Evolutionary conservation across 225 moss, liverwort and hornwort species (phyloP), one percentile per base, ranked within the genome.

Genomic region (Thuidium tamariscinum): DNA sequence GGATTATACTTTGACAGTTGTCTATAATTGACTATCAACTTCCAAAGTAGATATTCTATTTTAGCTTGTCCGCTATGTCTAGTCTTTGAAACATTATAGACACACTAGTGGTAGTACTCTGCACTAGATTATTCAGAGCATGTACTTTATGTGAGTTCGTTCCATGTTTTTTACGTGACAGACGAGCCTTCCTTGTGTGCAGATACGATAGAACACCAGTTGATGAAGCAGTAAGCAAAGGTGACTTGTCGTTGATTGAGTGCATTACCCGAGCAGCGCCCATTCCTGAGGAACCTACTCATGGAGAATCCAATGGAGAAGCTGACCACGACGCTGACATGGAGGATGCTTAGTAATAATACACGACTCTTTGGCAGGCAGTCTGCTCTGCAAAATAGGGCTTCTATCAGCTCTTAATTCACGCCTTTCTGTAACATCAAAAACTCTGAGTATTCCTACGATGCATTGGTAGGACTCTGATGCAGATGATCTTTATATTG

Each of bases 141-240:
- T 70, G 16, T 82, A 57, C 88, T 36, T 64, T 44, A 69, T 65
- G 37, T 79, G 70, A 44, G 60, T 42, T 68, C n/a, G 67, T 60
- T 70, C 36, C 52, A 82, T 52, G 29, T 41, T 82, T 51, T 65
- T 77, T 65, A 76, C 36, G 41, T 83, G 75, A 85, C 74, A 80
- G 70, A 83, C 26, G 39, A 70, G 51, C 39, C 20, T 59, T 82
- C 72, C 36, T 60, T 84, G 81, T 83, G 27, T 90, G 86, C 88
- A 94, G 94, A 81, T 89, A 91, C 87, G 94, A 94, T 74, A 90
- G 92, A 83, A 94, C 94, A 77, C 94, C 94, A 55, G 89, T 94
- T 83, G 94, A 94, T 86, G 94, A 94, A 88, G 94, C 94, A 76
- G 80, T 94, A 66, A 89, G 93, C 87, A 92, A 91, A 76, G 92